Conservation (phyloP, 1,284 basidiomycete genomes). For the Puccinia polysora region DNA sequence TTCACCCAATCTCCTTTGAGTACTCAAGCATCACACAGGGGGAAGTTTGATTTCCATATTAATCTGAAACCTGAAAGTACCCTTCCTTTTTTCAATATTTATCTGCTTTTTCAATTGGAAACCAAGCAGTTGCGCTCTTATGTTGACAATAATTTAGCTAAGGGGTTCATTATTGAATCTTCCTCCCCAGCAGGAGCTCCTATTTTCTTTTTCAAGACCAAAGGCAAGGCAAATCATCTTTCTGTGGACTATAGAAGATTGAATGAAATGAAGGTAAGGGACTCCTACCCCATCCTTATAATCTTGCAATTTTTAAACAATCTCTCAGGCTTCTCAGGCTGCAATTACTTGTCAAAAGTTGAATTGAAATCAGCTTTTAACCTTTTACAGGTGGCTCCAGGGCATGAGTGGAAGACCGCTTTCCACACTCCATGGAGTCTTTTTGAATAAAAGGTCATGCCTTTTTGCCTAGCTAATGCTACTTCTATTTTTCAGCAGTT, state of each 20-base stretch:
- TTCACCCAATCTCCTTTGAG: too few relatives aligned
- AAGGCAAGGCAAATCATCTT: not conserved
- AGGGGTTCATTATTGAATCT: too few relatives aligned
- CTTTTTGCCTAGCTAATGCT: slow-evolving; percentile 51
- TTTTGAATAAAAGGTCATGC: slow-evolving; percentile 45
- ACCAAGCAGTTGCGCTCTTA: too few relatives aligned
- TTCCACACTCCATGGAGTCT: slow-evolving; percentile 41
- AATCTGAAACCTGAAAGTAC: too few relatives aligned
- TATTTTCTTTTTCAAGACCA: not conserved
- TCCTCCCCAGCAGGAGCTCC: slow-evolving; percentile 3
- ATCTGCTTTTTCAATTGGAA: too few relatives aligned
- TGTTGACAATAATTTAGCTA: too few relatives aligned
- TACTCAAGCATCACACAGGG: too few relatives aligned
- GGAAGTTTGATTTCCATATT: too few relatives aligned
- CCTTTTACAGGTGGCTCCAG: slow-evolving; percentile 39
- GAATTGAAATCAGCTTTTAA: slow-evolving; percentile 46
- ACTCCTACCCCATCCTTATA: slow-evolving; percentile 45
- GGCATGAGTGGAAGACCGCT: slow-evolving; percentile 46
- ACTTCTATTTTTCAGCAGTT: slow-evolving; percentile 54
- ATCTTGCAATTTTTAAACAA: slow-evolving; percentile 44
- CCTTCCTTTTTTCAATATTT: too few relatives aligned
- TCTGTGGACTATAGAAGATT: not conserved
- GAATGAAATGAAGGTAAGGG: slow-evolving; percentile 17
- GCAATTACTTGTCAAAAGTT: slow-evolving; percentile 45
- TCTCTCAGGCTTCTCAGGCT: slow-evolving; percentile 37